A percentile compares a stretch with the other conserved stretches of the same genome.
Evolutionary conservation across 1,284 basidiomycete genomes (phyloP).

Genomic region (Leccinum fuscescens): DNA sequence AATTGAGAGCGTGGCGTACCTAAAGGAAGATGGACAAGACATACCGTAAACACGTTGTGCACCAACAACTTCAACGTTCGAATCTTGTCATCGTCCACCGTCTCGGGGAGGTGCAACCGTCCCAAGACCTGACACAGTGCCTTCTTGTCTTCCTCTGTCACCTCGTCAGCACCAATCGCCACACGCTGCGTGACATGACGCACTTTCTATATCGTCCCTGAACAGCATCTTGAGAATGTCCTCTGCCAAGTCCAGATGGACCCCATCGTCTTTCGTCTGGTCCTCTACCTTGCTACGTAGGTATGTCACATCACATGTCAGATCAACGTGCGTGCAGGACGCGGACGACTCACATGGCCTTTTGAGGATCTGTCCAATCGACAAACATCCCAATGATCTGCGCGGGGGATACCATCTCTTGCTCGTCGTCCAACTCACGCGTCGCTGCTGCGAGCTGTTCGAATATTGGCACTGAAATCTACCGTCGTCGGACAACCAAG

Average conservation of each 20-base stretch:
- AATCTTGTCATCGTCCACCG: conserved; percentile 67
- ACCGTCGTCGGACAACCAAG: neutral
- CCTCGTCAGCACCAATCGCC: neutral
- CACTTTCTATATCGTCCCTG: conserved; percentile 45
- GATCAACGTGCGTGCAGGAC: neutral
- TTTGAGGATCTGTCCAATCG: conserved; percentile 93
- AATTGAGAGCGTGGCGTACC: neutral
- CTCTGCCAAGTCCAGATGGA: conserved; percentile 80
- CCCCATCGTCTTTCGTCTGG: conserved; percentile 43
- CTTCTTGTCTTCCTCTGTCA: conserved; percentile 76
- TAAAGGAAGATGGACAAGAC: conserved; percentile 19
- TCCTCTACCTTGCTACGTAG: conserved; percentile 32
- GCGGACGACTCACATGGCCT: conserved; percentile 59
- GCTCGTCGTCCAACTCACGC: conserved; percentile 71
- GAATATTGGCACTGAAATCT: conserved; percentile 82
- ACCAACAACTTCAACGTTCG: conserved; percentile 65
- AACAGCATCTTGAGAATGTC: conserved; percentile 71
- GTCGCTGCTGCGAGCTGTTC: conserved; percentile 68
- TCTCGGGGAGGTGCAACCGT: conserved; percentile 75
- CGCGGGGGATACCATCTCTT: conserved; percentile 77
- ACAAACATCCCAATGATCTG: conserved; percentile 85
- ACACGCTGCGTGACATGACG: conserved; percentile 9
- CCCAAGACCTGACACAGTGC: conserved; percentile 75
- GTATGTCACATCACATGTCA: neutral
- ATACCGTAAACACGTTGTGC: conserved; percentile 58